Evolutionary conservation across 2,329 filamentous ascomycete species (phyloP).

Genomic region (Rugonectria rugulosa): DNA sequence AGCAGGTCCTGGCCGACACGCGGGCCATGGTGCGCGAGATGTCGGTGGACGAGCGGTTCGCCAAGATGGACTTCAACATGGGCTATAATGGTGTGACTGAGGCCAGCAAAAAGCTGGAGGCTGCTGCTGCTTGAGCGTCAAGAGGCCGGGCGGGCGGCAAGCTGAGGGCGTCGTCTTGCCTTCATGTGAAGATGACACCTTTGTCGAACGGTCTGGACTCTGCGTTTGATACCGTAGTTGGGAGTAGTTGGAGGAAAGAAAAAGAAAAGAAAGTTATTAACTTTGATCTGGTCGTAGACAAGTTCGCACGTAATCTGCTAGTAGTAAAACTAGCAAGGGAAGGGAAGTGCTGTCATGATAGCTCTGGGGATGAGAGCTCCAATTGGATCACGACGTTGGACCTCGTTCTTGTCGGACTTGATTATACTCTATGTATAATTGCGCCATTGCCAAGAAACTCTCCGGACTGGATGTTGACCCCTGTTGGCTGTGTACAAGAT

Average conservation of each 20-base stretch:
- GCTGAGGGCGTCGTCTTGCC: not conserved
- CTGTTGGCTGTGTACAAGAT: too few species aligned
- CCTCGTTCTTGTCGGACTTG: constrained; percentile 2
- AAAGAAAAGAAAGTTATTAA: not conserved
- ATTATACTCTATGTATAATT: too few species aligned
- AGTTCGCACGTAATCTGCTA: constrained; percentile 7
- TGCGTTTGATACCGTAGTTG: not conserved
- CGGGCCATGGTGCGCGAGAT: constrained; percentile 12
- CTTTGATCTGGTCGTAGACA: constrained; percentile 3
- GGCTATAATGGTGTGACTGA: constrained; percentile 8
- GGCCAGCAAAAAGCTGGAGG: not conserved
- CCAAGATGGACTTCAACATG: constrained; percentile 20
- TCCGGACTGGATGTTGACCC: not conserved
- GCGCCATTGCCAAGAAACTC: too few species aligned
- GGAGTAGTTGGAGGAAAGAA: not conserved
- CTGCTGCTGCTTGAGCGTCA: not conserved
- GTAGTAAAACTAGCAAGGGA: not conserved
- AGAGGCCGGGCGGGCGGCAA: too few species aligned
- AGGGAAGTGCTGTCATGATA: not conserved
- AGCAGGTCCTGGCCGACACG: constrained; percentile 12
- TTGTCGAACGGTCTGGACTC: not conserved
- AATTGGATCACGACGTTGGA: not conserved
- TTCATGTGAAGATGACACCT: not conserved
- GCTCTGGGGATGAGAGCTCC: not conserved
- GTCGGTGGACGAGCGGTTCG: constrained; percentile 10